Evolutionary conservation across 139 green algal species (phyloP), one percentile per base, ranked within the genome.

Genomic region (Pycnococcus provasolii): DNA sequence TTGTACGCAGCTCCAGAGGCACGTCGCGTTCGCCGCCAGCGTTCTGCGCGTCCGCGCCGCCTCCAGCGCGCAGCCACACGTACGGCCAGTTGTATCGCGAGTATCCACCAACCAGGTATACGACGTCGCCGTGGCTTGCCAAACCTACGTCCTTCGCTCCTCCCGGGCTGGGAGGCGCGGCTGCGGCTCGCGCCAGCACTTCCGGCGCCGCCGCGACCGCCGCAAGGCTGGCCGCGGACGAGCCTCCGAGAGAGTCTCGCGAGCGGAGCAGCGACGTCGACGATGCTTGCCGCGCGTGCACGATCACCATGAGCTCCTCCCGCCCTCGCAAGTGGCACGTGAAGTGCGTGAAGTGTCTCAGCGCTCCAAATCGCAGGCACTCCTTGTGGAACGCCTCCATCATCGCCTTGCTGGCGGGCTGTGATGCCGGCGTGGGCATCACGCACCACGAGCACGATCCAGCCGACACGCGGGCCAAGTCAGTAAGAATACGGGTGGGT

Each of bases 301-400:
- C 58, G 58, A 9, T 64, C 41, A 64, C 42, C 37, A 64, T 8
- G 9, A 64, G 58, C 39, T 64, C 58, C 58, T 64, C 58, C 5
- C 39, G n/a, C 0, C 58, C 58, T n/a, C 58, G 58, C 58, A 39
- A 5, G 9, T 5, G 11, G 37, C 4, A 15, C 26, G 58, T 50
- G 4, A 48, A n/a, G 58, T 64, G 58, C 58, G n/a, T 46, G 4
- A 64, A 64, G 13, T 39, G 13, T n/a, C 8, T 3, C 37, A 64
- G 58, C 37, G 37, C 45, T 13, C 58, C 58, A 9, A 64, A 41
- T 3, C 9, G 9, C 4, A 64, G 58, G 13, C 13, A n/a, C 4
- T 64, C 58, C 58, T 45, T 6, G 26, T 46, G 42, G 42, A 64
- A 64, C 6, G 9, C 4, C n/a, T 64, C 58, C 58, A 64, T 60